Evolutionary conservation across 305 asterid genomes (phyloP), one percentile per base, ranked within the genome.

Genomic region (Fraxinus greggii): DNA sequence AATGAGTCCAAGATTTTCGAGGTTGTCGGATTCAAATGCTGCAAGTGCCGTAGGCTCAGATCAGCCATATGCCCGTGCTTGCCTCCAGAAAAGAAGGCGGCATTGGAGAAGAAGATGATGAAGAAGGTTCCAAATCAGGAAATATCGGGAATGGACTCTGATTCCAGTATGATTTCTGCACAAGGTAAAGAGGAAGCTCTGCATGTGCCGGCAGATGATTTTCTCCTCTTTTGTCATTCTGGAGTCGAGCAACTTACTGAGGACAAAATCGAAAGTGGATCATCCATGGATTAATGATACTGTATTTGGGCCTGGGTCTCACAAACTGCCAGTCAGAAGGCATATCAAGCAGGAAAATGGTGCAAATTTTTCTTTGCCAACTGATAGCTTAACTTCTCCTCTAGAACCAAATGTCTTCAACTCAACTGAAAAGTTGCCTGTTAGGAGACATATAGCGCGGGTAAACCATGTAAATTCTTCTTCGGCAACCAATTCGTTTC

Each of bases 11-110:
- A 86, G 90, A 76, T 96, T 65, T 77, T 73, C 45, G 76, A 72
- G 12, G 82, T 94, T 85, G 76, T 78, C 79, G 98, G 99, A 81
- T 96, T 90, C 88, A 93, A 93, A 88, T 93, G 99, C 88, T 90
- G 93, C 88, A 89, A 86, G 85, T 94, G 98, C 80, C 96, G 97
- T 15, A 90, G 97, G 89, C 90, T 89, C 77, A 91, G 80, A 87
- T 85, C 91, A 61, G 95, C 99, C 0, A 78, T 79, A 21, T 96
- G 99, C 82, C 99, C 99, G 48, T 89, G 91, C 87, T 31, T 77
- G 74, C 85, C 83, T 85, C 81, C 84, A 12, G 78, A 67, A 4
- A 87, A 82, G 78, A 89, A 86, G 84, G 89, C 67, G 82, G 82
- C 29, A 42, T 23, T 86, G 70, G 92, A 86, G 84, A 84, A 78